Evolutionary conservation across 176 grass and related monocot genomes (phyloP).

Genomic region (Hordeum vulgare): DNA sequence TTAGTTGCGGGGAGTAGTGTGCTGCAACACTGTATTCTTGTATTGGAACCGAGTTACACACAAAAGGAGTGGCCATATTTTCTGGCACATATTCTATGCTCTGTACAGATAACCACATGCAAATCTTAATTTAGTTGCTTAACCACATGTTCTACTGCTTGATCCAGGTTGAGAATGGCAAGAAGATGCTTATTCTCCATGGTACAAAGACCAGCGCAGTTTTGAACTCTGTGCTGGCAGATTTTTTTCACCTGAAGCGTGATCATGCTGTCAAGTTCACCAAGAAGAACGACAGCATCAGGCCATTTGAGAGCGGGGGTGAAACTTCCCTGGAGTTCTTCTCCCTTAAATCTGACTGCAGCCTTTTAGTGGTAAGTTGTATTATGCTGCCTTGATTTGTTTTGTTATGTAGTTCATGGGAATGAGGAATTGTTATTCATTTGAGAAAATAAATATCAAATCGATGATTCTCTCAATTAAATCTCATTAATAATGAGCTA

Average conservation of each 20-base stretch:
- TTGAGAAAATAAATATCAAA: neutral
- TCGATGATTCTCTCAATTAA: neutral
- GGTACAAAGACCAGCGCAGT: constrained; percentile 80
- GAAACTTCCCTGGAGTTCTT: constrained; percentile 89
- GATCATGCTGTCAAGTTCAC: constrained; percentile 77
- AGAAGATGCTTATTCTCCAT: constrained; percentile 87
- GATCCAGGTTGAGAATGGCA: constrained; percentile 74
- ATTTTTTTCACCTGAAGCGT: constrained; percentile 82
- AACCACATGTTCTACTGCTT: neutral
- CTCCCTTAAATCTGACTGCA: constrained; percentile 94
- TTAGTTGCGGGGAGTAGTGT: neutral
- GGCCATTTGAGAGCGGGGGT: constrained; percentile 84
- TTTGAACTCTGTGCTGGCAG: constrained; percentile 58
- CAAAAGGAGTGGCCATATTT: neutral
- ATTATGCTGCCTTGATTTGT: neutral
- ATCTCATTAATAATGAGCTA: neutral
- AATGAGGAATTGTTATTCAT: neutral
- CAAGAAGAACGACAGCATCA: constrained; percentile 88
- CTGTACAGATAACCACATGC: neutral
- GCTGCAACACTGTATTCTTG: neutral
- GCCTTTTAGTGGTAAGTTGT: constrained; percentile 69
- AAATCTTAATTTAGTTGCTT: neutral
- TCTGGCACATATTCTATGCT: neutral
- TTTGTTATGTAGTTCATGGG: neutral
- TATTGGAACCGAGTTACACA: neutral